Evolutionary conservation across 768 basidiomycete genomes (phyloP), one percentile per base, ranked within the genome.

Genomic region (Russula ochroleuca): DNA sequence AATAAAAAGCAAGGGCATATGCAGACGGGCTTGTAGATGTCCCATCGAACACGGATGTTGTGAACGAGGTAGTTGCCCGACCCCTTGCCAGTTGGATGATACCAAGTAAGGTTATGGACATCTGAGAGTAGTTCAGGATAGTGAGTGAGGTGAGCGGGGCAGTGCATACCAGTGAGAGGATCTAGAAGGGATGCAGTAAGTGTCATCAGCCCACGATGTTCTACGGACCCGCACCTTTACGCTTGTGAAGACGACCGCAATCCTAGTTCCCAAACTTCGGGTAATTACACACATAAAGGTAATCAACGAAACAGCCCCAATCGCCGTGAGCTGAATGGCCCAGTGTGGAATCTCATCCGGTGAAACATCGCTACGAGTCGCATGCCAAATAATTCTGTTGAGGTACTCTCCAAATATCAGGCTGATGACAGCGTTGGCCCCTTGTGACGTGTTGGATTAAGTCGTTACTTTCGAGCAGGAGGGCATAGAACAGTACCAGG

Each of bases 1-100:
- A 96, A 74, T 97, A 99, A 7, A 98, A 78, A 0, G 95, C 96
- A n/a, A 98, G 78, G 7, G 95, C 92, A 76, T 93, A 98, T 2
- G 85, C 79, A 1, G 92, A 90, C 0, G 93, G 90, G 65, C 90
- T 90, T 19, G 75, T 81, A 61, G 87, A 90, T 19, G 92, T 88
- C 9, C 81, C 85, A 14, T 79, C 75, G 69, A 96, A 97, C 33
- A 89, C 72, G n/a, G 86, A 79, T 51, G 80, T 79, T 48, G 76
- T 80, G 51, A 96, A 79, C 4, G 90, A 88, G 17, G 80, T 78
- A 0, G 92, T 87, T 17, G 84, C 83, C 63, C 81, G 82, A 19
- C 92, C 91, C 66, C 90, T 78, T 5, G 77, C 81, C 15, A 94
- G 76, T 72, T 90, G 88, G 14, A 95, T 76, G 43, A 96, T 74